Evolutionary conservation across 176 grass and related monocot genomes (phyloP), one percentile per base, ranked within the genome.

Genomic region (Triticum turgidum): DNA sequence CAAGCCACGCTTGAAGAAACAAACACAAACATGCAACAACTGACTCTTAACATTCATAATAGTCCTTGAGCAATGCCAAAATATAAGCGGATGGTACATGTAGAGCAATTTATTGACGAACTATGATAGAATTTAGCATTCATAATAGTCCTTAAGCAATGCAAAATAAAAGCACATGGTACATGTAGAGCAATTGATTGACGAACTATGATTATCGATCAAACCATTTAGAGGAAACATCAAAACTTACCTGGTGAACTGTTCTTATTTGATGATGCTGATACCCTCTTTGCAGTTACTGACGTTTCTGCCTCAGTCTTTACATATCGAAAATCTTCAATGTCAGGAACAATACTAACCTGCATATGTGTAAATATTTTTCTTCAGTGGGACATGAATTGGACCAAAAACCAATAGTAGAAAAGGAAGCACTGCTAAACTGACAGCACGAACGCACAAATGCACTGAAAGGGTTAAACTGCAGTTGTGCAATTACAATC

Each of bases 281-380:
- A 21, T 11, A 11, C 11, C 81, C 89, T 73, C 87, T 85, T 94
- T 82, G 82, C 71, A 76, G 76, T 47, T 58, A 58, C 5, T 1
- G 74, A 83, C 35, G 17, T 1, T 54, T 76, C 77, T 68, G 41
- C 39, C 62, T 34, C 44, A 11, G 33, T 38, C 65, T 89, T 98
- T 5, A 80, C 69, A 64, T 98, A 96, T 80, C 81, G 86, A 90
- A 98, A 98, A 54, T 96, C 93, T 81, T 98, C 88, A 59, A 98
- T 94, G 80, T 92, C 92, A 84, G 94, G 90, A 49, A 91, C 79
- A 37, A 54, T n/a, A 81, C 33, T 71, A 88, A 85, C 62, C 96
- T 96, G 92, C 37, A 87, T 80, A 65, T 35, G 9, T 33, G 24
- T 18, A 87, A 73, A 67, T 15, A 74, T 11, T 76, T 75, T 76